Conservation (phyloP, 164 flowering plant species). For the Malania oleifera region DNA sequence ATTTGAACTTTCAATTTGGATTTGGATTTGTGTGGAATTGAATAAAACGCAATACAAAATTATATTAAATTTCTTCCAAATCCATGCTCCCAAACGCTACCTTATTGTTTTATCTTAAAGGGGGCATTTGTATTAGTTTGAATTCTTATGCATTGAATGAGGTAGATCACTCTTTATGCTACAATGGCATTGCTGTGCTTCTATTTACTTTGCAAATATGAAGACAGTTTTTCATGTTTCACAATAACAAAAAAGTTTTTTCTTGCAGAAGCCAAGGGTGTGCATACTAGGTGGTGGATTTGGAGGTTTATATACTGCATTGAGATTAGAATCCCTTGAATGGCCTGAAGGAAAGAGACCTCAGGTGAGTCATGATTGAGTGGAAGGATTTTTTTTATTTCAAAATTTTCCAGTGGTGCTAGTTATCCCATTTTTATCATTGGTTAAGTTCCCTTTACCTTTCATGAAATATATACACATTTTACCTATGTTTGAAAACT, state of each 20-base stretch:
- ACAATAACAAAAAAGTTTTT: neutral
- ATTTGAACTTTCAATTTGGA: too few species aligned
- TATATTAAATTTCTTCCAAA: too few species aligned
- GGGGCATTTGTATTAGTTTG: neutral
- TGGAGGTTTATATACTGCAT: conserved; percentile 95
- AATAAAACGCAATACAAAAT: too few species aligned
- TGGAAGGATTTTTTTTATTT: neutral
- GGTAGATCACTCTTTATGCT: neutral
- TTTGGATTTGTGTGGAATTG: too few species aligned
- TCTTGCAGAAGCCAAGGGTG: conserved; percentile 77
- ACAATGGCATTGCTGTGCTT: neutral
- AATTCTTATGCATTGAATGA: neutral
- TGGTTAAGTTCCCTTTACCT: too few species aligned
- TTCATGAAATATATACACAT: too few species aligned
- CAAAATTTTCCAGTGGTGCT: too few species aligned
- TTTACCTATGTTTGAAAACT: too few species aligned
- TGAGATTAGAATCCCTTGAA: conserved; percentile 83
- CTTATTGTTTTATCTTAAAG: neutral
- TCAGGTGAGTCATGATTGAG: conserved; percentile 41
- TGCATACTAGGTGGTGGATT: conserved; percentile 98
- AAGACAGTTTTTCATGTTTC: neutral
- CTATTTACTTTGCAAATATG: neutral
- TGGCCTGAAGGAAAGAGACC: conserved; percentile 93
- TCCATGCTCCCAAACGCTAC: neutral
- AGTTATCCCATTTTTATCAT: too few species aligned